Conservation (phyloP, 2,329 filamentous ascomycete species). For the Colletotrichum trifolii region DNA sequence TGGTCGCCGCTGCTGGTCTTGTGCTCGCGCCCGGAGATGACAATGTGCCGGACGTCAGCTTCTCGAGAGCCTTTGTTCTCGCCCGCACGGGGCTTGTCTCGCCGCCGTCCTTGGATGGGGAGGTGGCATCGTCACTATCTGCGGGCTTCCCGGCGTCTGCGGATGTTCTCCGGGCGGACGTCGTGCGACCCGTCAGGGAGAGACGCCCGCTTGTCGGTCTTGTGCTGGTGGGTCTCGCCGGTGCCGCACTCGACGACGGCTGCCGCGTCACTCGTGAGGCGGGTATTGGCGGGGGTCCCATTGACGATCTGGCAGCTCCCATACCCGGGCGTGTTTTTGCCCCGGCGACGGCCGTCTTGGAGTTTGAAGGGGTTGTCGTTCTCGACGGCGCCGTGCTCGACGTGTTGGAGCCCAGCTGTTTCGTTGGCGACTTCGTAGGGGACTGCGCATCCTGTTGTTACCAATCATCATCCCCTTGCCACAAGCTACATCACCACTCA, state of each 20-base stretch:
- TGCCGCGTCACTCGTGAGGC: constrained; percentile 56
- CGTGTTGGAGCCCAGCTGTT: constrained; percentile 69
- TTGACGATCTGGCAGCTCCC: constrained; percentile 68
- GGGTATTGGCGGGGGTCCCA: constrained; percentile 72
- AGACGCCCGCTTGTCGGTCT: constrained; percentile 55
- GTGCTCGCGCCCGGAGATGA: constrained; percentile 45
- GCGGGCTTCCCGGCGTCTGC: constrained; percentile 55
- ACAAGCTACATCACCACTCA: constrained; percentile 44
- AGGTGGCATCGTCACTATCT: constrained; percentile 52
- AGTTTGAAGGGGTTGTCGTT: constrained; percentile 72
- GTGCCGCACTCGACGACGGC: constrained; percentile 54
- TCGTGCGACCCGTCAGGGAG: constrained; percentile 50
- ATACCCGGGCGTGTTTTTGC: constrained; percentile 66
- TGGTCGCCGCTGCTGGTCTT: constrained; percentile 39
- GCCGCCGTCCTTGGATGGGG: constrained; percentile 63
- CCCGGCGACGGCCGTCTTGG: constrained; percentile 55
- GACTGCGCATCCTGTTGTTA: constrained; percentile 60
- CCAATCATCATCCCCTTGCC: neutral
- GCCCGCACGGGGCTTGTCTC: constrained; percentile 64
- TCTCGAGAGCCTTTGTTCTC: constrained; percentile 64
- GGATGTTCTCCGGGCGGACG: constrained; percentile 57
- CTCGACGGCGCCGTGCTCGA: constrained; percentile 70
- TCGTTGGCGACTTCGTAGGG: constrained; percentile 83
- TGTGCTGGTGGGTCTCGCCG: constrained; percentile 42
- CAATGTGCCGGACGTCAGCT: constrained; percentile 51